phyloP scores from a whole-genome alignment of 352 stramenopile genomes.

The Pythium monospermum region DNA sequence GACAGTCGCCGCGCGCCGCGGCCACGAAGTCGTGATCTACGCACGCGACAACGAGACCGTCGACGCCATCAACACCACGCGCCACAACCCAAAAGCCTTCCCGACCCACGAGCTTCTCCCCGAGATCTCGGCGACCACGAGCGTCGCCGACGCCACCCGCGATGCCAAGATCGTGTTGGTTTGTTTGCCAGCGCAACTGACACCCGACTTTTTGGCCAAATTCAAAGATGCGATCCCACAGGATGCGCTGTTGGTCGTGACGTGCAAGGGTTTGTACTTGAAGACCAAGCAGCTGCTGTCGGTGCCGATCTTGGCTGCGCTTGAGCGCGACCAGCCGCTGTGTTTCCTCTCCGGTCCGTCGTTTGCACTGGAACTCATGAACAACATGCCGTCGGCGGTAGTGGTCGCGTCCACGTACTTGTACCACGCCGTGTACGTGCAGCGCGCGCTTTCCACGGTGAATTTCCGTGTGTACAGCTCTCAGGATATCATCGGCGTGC shows the following conservation, averaged over 20 bases:
- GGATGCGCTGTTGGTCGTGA: slow-evolving; percentile 90
- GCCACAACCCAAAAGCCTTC: slow-evolving; percentile 91
- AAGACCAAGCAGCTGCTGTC: slow-evolving; percentile 94
- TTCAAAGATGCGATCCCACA: slow-evolving; percentile 86
- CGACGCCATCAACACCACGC: slow-evolving; percentile 90
- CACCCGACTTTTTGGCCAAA: slow-evolving; percentile 83
- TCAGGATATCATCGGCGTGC: slow-evolving; percentile 93
- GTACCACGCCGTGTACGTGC: slow-evolving; percentile 82
- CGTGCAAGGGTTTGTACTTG: slow-evolving; percentile 95
- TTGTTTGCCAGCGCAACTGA: slow-evolving; percentile 95
- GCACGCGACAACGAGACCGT: slow-evolving; percentile 76
- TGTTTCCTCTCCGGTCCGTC: slow-evolving; percentile 94
- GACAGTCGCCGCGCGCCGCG: slow-evolving; percentile 86
- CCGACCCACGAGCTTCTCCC: slow-evolving; percentile 78
- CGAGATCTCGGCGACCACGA: slow-evolving; percentile 84
- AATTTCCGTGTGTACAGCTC: slow-evolving; percentile 94
- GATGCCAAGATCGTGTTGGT: slow-evolving; percentile 93
- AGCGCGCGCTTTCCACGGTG: slow-evolving; percentile 79
- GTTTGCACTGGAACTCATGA: slow-evolving; percentile 96
- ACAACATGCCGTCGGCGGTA: slow-evolving; percentile 92
- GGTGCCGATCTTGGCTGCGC: slow-evolving; percentile 89
- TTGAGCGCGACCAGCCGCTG: slow-evolving; percentile 91
- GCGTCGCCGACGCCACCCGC: slow-evolving; percentile 78
- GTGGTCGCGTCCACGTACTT: slow-evolving; percentile 94
- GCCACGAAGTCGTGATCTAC: slow-evolving; percentile 90